Conservation (phyloP, 495 filamentous ascomycete species). For the Hypoxylon rickii region DNA sequence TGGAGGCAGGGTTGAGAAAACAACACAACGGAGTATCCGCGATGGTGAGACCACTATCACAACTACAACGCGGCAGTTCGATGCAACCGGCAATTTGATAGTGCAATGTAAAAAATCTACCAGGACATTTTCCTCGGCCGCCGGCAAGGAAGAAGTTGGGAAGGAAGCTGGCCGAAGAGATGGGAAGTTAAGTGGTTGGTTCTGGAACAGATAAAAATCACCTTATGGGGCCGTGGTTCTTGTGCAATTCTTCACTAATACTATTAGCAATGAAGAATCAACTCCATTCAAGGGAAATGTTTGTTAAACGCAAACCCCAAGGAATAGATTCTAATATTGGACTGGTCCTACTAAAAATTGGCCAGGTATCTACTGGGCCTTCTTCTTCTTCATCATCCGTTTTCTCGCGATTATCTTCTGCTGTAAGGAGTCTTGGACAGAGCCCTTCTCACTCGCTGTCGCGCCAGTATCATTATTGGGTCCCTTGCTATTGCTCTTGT, state of each 20-base stretch:
- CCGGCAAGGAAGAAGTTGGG: slow-evolving; percentile 6
- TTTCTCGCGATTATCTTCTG: slow-evolving; percentile 56
- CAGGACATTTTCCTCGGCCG: slow-evolving; percentile 8
- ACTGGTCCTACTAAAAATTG: too few species aligned
- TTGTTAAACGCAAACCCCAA: too few species aligned
- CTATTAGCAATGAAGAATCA: not conserved
- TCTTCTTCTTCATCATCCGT: slow-evolving; percentile 55
- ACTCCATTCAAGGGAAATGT: too few species aligned
- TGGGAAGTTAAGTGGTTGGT: slow-evolving; percentile 36
- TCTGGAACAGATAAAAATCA: slow-evolving; percentile 40
- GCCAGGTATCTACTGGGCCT: too few species aligned
- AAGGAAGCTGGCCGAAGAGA: not conserved
- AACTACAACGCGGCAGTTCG: slow-evolving; percentile 13
- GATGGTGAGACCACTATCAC: slow-evolving; percentile 9
- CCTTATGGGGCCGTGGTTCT: too few species aligned
- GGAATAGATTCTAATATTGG: too few species aligned
- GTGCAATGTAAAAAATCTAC: slow-evolving; percentile 3
- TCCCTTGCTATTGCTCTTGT: slow-evolving; percentile 16
- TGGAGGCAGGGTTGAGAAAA: slow-evolving; percentile 30
- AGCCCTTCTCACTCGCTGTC: slow-evolving; percentile 1
- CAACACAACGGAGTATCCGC: slow-evolving; percentile 1
- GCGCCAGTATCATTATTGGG: slow-evolving; percentile 21
- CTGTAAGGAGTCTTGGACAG: slow-evolving; percentile 44
- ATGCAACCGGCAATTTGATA: slow-evolving; percentile 28
- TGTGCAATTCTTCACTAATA: too few species aligned